A percentile compares a stretch with the other conserved stretches of the same genome.
These are phyloP conservation scores for Globisporangium barbulae DNA, from an alignment of 352 stramenopile species.

Conservation along the genomic window DNA sequence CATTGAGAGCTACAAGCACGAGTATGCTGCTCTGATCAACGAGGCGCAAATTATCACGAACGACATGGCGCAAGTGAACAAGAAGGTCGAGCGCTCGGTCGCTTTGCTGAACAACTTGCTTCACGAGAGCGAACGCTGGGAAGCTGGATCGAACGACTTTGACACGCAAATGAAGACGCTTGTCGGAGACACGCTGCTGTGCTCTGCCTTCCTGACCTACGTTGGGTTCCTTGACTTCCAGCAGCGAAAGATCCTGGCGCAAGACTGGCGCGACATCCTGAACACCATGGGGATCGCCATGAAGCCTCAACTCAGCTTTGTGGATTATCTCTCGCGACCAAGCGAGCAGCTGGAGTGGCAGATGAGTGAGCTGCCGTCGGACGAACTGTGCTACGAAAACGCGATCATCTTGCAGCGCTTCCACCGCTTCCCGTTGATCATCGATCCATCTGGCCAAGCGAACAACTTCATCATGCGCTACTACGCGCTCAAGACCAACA, in stretches of 20 bases:
- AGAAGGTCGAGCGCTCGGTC: constrained; percentile 96
- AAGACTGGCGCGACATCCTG: constrained; percentile 94
- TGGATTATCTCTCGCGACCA: constrained; percentile 96
- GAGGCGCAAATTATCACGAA: constrained; percentile 98
- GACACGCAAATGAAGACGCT: constrained; percentile 96
- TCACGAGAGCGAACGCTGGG: constrained; percentile 98
- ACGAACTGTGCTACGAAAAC: constrained; percentile 99
- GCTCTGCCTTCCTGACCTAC: constrained; percentile 98
- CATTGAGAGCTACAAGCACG: constrained; percentile 97
- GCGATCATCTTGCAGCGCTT: constrained; percentile 98
- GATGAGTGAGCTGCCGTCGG: constrained; percentile 94
- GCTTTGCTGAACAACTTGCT: constrained; percentile 97
- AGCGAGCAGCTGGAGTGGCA: constrained; percentile 95
- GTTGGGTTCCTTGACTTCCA: constrained; percentile 98
- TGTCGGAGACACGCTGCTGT: constrained; percentile 95
- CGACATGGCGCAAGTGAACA: constrained; percentile 97
- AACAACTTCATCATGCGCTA: constrained; percentile 99
- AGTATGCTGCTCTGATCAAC: constrained; percentile 98
- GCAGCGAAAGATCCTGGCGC: constrained; percentile 91
- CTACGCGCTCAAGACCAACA: constrained; percentile 88
- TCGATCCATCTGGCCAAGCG: constrained; percentile 98
- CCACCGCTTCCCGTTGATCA: constrained; percentile 97
- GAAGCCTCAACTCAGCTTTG: constrained; percentile 84
- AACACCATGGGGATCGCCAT: constrained; percentile 90
- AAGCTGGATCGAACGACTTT: constrained; percentile 96